A percentile compares a stretch with the other conserved stretches of the same genome.
phyloP scores from a whole-genome alignment of 768 basidiomycete genomes.

The Pholiota molesta region DNA sequence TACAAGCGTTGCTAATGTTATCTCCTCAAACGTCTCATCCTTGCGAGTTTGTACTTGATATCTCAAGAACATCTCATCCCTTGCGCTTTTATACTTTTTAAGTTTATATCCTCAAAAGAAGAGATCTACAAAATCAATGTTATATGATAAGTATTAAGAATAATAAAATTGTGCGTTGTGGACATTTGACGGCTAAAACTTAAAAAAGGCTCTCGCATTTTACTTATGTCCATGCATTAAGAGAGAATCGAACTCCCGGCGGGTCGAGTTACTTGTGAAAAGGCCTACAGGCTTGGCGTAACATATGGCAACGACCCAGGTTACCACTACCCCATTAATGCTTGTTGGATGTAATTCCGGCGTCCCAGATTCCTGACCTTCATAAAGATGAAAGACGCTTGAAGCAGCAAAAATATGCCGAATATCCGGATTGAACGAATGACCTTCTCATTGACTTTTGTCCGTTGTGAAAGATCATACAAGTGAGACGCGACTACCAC shows the following conservation, averaged over 20 bases:
- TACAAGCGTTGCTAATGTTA: too few species aligned
- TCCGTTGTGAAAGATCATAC: neutral
- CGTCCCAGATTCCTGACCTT: neutral
- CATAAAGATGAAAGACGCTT: neutral
- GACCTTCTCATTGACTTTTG: constrained; percentile 8
- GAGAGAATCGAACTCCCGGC: neutral
- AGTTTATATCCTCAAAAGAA: too few species aligned
- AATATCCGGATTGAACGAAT: constrained; percentile 13
- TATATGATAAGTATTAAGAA: too few species aligned
- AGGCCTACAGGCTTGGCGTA: neutral
- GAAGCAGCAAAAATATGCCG: constrained; percentile 5
- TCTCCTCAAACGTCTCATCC: too few species aligned
- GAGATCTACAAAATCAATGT: too few species aligned
- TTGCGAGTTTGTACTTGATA: too few species aligned
- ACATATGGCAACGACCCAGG: neutral
- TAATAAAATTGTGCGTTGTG: too few species aligned
- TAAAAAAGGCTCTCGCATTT: too few species aligned
- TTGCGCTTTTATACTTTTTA: too few species aligned
- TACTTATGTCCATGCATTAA: neutral
- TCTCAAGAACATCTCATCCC: too few species aligned
- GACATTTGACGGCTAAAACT: too few species aligned
- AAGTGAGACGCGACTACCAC: constrained; percentile 14
- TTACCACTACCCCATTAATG: constrained; percentile 70
- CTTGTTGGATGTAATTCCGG: constrained; percentile 5
- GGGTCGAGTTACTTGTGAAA: neutral